These are phyloP conservation scores for Fusarium pseudocircinatum DNA, from an alignment of 2,329 filamentous ascomycete genomes.

Conservation along the genomic window DNA sequence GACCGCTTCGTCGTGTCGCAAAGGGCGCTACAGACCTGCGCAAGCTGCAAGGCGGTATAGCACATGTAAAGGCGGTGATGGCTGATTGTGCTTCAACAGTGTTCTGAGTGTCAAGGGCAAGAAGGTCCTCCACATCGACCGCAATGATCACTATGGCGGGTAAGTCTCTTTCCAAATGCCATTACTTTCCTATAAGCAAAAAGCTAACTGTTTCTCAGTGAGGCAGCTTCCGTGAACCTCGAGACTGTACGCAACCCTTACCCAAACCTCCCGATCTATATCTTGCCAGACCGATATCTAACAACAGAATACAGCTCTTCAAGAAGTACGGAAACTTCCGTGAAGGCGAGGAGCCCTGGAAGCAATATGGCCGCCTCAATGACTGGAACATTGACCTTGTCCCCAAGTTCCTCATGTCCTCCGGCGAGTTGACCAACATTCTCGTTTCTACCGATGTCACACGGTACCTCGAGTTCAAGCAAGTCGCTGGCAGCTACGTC, in stretches of 20 bases:
- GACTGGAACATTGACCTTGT: slow-evolving; percentile 99
- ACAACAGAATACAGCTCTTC: slow-evolving; percentile 74
- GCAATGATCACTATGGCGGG: slow-evolving; percentile 99
- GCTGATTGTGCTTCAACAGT: slow-evolving; percentile 51
- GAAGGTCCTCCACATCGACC: slow-evolving; percentile 98
- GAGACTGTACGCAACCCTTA: slow-evolving; percentile 73
- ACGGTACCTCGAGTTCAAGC: slow-evolving; percentile 90
- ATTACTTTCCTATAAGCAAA: neutral
- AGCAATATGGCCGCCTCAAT: slow-evolving; percentile 94
- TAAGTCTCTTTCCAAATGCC: slow-evolving; percentile 58
- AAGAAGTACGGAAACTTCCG: slow-evolving; percentile 91
- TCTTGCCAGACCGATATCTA: slow-evolving; percentile 35
- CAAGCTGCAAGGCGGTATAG: slow-evolving; percentile 21
- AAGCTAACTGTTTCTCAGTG: slow-evolving; percentile 58
- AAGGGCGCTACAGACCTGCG: slow-evolving; percentile 1
- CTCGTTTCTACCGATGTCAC: slow-evolving; percentile 95
- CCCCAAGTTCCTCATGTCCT: slow-evolving; percentile 98
- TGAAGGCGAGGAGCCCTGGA: slow-evolving; percentile 89
- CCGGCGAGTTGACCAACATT: slow-evolving; percentile 98
- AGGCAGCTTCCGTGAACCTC: slow-evolving; percentile 96
- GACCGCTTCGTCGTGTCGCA: slow-evolving; percentile 3
- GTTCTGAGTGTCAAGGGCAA: slow-evolving; percentile 98
- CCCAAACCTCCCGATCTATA: slow-evolving; percentile 23
- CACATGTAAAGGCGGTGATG: slow-evolving; percentile 37
- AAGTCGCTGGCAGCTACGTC: slow-evolving; percentile 95